Conservation (phyloP, 768 basidiomycete genomes). For the Lactarius sanguifluus region DNA sequence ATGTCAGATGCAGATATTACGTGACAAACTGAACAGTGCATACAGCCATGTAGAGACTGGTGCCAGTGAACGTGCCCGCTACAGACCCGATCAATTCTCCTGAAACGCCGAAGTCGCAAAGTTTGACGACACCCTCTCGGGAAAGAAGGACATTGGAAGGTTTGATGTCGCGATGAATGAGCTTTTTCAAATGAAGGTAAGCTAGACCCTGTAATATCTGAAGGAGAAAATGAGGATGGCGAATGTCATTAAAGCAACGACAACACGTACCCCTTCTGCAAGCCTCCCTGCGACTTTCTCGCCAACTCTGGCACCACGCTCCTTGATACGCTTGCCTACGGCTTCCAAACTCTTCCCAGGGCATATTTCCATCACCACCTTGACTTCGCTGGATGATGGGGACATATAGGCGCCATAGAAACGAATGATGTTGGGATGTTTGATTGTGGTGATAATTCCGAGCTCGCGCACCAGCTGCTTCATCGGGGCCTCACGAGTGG, state of each 20-base stretch:
- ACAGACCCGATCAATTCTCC: slow-evolving; percentile 89
- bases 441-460: slow-evolving; percentile 80
- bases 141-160: slow-evolving; percentile 92
- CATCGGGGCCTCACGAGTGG: slow-evolving; percentile 84
- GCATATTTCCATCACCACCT: slow-evolving; percentile 90
- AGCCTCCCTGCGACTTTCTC: slow-evolving; percentile 90
- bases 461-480: slow-evolving; percentile 93
- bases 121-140: slow-evolving; percentile 83
- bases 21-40: slow-evolving; percentile 39
- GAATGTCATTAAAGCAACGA: slow-evolving; percentile 22
- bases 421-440: slow-evolving; percentile 82
- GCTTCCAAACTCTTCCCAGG: slow-evolving; percentile 90
- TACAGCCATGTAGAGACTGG: slow-evolving; percentile 98
- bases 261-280: slow-evolving; percentile 76
- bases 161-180: slow-evolving; percentile 96
- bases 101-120: slow-evolving; percentile 96
- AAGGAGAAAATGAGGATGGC: slow-evolving; percentile 14
- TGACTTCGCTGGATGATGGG: slow-evolving; percentile 86
- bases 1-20: slow-evolving; percentile 23
- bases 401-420: slow-evolving; percentile 94
- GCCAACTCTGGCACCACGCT: slow-evolving; percentile 73
- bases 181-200: slow-evolving; percentile 87
- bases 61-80: slow-evolving; percentile 96
- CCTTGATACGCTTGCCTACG: slow-evolving; percentile 80
- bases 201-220: slow-evolving; percentile 89